These are phyloP conservation scores for Diaporthe vexans DNA, from an alignment of 2,329 filamentous ascomycete species.

Conservation along the genomic window DNA sequence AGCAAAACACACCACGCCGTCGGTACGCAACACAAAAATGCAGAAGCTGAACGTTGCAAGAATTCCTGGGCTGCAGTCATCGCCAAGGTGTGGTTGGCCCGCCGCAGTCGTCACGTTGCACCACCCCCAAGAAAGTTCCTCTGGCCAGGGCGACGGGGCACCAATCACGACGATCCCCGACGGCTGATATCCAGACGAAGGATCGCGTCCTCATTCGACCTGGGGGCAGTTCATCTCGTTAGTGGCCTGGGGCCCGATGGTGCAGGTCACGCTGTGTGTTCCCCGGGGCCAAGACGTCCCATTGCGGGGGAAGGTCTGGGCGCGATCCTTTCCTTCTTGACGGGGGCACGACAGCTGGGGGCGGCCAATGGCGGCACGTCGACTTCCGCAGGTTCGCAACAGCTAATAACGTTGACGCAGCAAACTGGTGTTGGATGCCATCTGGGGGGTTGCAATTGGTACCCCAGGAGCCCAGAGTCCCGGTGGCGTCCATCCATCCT, in stretches of 20 bases:
- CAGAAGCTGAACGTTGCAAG: conserved; percentile 22
- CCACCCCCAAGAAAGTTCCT: conserved; percentile 2
- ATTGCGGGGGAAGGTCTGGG: conserved; percentile 33
- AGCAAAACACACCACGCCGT: conserved; percentile 13
- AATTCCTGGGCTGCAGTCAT: conserved; percentile 26
- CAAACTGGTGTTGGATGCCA: conserved; percentile 21
- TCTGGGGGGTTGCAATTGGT: conserved; percentile 21
- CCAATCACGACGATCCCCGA: conserved; percentile 24
- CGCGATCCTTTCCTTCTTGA: conserved; percentile 13
- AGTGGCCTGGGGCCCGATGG: neutral
- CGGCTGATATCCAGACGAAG: conserved; percentile 21
- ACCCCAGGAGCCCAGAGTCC: conserved; percentile 21
- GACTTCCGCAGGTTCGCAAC: conserved; percentile 3
- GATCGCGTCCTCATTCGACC: conserved; percentile 7
- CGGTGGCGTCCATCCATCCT: conserved; percentile 14
- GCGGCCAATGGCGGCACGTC: conserved; percentile 9
- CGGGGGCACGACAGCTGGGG: neutral
- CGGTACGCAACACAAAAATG: conserved; percentile 7
- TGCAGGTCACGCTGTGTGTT: conserved; percentile 12
- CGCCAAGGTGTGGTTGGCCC: conserved; percentile 29
- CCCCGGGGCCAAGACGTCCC: conserved; percentile 24
- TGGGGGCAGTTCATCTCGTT: conserved; percentile 23
- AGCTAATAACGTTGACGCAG: neutral
- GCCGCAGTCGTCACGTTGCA: conserved; percentile 26
- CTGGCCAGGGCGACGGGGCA: neutral